Evolutionary conservation across 2,329 filamentous ascomycete genomes (phyloP).

Genomic region (Trichoderma koningii): DNA sequence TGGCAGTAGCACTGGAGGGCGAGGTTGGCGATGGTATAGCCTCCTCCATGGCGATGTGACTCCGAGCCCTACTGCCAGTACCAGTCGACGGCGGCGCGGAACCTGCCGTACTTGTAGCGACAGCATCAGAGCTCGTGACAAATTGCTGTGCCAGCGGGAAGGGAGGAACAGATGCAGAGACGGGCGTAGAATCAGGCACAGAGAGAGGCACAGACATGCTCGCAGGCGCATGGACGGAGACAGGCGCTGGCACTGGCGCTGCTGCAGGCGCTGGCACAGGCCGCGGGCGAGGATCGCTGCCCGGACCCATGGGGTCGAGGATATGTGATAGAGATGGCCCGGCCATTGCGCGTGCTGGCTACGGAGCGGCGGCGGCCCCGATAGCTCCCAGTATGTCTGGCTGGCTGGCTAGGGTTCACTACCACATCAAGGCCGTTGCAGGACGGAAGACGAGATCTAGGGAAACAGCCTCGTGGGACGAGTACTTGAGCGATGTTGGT

Average conservation of each 20-base stretch:
- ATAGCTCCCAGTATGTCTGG: slow-evolving; percentile 2
- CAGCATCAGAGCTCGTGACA: background rate
- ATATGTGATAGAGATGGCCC: slow-evolving; percentile 40
- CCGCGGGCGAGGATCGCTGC: slow-evolving; percentile 11
- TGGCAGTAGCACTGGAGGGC: background rate
- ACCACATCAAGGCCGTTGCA: slow-evolving; percentile 17
- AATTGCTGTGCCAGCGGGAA: slow-evolving; percentile 1
- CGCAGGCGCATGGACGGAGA: background rate
- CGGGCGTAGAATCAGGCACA: background rate
- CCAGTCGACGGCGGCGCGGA: background rate
- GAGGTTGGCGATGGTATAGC: background rate
- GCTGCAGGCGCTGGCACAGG: background rate
- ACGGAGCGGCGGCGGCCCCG: slow-evolving; percentile 25
- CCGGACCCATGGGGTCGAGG: slow-evolving; percentile 37
- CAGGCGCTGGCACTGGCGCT: background rate
- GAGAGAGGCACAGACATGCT: background rate
- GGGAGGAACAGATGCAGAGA: background rate
- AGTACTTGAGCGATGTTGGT: background rate
- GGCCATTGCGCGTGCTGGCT: slow-evolving; percentile 34
- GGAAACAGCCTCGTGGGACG: background rate
- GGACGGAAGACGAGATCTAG: background rate
- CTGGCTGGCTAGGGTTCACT: slow-evolving; percentile 1
- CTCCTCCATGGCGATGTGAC: slow-evolving; percentile 14
- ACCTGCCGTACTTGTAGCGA: slow-evolving; percentile 8
- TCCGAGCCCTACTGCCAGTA: background rate